Base-by-base conservation (phyloP, 139 green algal genomes). In the Coelastrella sp. region DNA sequence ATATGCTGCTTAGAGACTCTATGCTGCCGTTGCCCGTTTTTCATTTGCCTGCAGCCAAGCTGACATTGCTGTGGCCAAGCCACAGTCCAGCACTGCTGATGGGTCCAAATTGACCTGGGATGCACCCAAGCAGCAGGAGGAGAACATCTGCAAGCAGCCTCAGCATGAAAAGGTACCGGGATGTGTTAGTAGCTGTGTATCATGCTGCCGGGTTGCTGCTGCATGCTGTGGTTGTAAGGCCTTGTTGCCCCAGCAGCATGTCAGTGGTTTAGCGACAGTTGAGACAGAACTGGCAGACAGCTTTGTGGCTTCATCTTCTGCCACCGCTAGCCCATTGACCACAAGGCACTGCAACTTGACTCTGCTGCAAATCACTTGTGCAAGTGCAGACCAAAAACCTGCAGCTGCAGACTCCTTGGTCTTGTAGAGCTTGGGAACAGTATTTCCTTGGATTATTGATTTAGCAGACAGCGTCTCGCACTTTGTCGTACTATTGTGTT, bases 131-230 rank as follows among this genome's bases (percentile, higher is more conserved):
- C 57, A 17, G 49, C 35, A 76, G 24, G 80, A 92, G 24, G 91
- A 94, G 84, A 75, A 87, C 8, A 79, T 94, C 27, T 73, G 84
- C 73, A 91, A 94, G 81, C 91, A 94, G 85, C 79, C 92, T 56
- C 90, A 94, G 85, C 94, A 96, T 87, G 92, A 88, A 10, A 96
- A 96, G 92, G 72, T 49, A 49, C 35, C 35, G 35, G 35, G 35
- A 49, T 49, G 35, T 3, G 35, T 49, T 49, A 49, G 35, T 49
- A 49, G 35, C 35, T 49, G 35, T 49, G 35, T 1, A 3, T 49
- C 35, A 49, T 49, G 35, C 35, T 49, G 35, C 35, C 35, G 35
- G 35, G 35, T 49, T 49, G 35, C 35, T 49, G 35, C 35, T 49
- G 35, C 35, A 49, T 49, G 35, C 35, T 49, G 35, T 49, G 35